phyloP scores from a whole-genome alignment of 176 grass and related monocot species.

The Cocos nucifera region DNA sequence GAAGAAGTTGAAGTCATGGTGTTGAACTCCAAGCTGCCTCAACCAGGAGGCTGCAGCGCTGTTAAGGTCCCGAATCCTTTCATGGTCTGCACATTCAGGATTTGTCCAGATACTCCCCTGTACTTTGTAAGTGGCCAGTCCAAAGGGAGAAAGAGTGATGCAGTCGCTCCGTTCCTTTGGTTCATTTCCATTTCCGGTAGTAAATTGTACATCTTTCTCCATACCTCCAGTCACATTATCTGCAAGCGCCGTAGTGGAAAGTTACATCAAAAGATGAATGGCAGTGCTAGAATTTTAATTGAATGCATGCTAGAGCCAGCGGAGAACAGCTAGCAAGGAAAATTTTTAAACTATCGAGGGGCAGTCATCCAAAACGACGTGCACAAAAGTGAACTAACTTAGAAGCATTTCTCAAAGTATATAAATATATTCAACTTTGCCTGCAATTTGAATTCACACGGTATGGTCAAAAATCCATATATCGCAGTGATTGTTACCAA shows the following conservation, averaged over 20 bases:
- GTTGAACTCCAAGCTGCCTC: conserved; percentile 56
- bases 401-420: no score
- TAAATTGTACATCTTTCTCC: not conserved
- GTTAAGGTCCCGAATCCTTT: conserved; percentile 15
- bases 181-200: not conserved
- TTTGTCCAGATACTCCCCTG: conserved; percentile 46
- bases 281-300: not conserved
- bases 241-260: conserved; percentile 4
- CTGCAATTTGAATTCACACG: no score
- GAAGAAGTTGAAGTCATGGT: conserved; percentile 73
- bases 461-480: no score
- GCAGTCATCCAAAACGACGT: no score
- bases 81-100: conserved; percentile 7
- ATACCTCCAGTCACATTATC: conserved; percentile 18
- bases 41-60: conserved; percentile 57
- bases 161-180: not conserved
- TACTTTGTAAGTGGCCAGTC: conserved; percentile 39
- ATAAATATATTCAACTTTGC: no score
- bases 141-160: conserved; percentile 40
- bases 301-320: no score
- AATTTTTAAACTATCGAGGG: no score
- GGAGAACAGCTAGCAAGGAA: no score
- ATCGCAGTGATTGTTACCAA: no score
- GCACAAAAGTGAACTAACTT: no score
- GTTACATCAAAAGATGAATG: not conserved